Evolutionary conservation across 768 basidiomycete genomes (phyloP), one percentile per base, ranked within the genome.

Genomic region (Termitomyces sp.): DNA sequence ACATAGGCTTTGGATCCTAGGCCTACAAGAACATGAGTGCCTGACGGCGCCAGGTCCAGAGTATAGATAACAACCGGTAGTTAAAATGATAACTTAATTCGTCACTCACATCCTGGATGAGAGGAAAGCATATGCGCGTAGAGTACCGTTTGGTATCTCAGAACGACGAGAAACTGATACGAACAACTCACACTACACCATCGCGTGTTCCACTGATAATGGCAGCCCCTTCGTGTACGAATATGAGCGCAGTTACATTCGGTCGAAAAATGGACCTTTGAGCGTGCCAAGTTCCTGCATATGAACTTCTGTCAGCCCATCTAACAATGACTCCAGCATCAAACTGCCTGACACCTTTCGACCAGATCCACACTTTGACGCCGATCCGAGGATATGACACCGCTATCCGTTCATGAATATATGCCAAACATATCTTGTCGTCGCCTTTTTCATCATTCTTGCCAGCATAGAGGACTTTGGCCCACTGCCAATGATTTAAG

Each of bases 121-220:
- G 59, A 87, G 72, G 64, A 87, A 86, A 7, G 79, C 73, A 57
- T 81, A 82, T 12, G 82, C 84, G 4, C 81, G 79, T 46, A 86
- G 70, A 13, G 81, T 86, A 28, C 86, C 86, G 61, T 86, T 86
- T 0, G 85, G 84, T 58, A 88, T 72, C 64, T 83, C 81, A 62
- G 82, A 86, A 66, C 4, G 47, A 38, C 43, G 30, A 47, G 30
- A 26, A 54, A 26, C 45, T 46, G 45, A 9, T 42, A 32, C 12
- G 24, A 40, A 30, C 82, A 40, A 30, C 84, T 57, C 68, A 88
- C 87, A 89, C 63, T 20, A 84, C 82, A 12, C 87, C 87, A 63
- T 89, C 87, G 54, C 77, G 78, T 30, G 88, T 88, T 2, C 86
- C 88, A 0, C 88, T 86, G 24, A 89, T 71, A 46, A 89, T 70